phyloP scores from a whole-genome alignment of 2,329 filamentous ascomycete species.

The Emmonsiellopsis sp. region DNA sequence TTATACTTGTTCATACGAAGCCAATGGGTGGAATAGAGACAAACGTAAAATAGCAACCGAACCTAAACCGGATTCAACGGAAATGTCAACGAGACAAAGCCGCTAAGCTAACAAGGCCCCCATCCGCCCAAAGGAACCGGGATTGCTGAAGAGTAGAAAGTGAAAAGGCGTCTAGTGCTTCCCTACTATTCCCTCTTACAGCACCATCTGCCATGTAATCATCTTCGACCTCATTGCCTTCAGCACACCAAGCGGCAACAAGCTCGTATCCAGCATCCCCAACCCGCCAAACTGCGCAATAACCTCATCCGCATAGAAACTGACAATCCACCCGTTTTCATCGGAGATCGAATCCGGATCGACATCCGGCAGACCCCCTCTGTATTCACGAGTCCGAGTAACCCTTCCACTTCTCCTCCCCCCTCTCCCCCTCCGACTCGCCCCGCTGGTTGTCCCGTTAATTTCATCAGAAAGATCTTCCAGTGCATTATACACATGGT shows the following conservation, averaged over 20 bases:
- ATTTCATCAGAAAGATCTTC: not conserved
- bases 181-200: conserved; percentile 15
- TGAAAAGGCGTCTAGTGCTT: too few relatives aligned
- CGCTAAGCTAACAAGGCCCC: too few relatives aligned
- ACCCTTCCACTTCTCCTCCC: not conserved
- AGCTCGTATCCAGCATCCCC: conserved; percentile 31
- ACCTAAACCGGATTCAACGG: too few relatives aligned
- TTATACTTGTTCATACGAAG: too few relatives aligned
- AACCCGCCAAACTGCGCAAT: conserved; percentile 27
- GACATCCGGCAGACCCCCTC: conserved; percentile 10
- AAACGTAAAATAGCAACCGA: too few relatives aligned
- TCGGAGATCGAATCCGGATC: conserved; percentile 9
- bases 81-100: too few relatives aligned
- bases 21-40: too few relatives aligned
- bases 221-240: conserved; percentile 32
- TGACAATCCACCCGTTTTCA: conserved; percentile 28
- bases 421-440: not conserved
- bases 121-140: too few relatives aligned
- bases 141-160: too few relatives aligned
- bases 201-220: conserved; percentile 35
- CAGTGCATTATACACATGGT: conserved; percentile 2
- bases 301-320: conserved; percentile 28
- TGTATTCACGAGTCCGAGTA: not conserved
- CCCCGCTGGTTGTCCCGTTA: not conserved
- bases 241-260: conserved; percentile 31